Evolutionary conservation across 202 grass and related monocot species (phyloP).

Genomic region (Panicum hallii): DNA sequence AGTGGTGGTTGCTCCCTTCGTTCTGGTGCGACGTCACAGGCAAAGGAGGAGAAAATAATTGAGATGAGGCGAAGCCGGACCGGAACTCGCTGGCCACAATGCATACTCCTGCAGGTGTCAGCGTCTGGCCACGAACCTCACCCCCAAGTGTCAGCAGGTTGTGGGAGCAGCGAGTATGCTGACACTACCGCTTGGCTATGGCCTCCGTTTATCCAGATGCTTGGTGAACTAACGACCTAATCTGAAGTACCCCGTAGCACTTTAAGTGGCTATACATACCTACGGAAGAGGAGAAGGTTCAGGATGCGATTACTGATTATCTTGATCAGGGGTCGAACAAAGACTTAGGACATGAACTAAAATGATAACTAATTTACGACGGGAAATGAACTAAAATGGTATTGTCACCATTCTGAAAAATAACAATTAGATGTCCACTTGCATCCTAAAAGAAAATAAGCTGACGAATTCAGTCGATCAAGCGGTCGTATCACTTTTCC

Average conservation of each 20-base stretch:
- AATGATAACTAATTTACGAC: no score
- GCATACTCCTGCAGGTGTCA: background rate
- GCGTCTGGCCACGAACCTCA: conserved; percentile 18
- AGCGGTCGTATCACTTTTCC: background rate
- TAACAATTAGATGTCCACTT: no score
- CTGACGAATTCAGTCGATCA: background rate
- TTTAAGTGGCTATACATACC: background rate
- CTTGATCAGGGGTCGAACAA: no score
- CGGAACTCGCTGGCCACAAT: background rate
- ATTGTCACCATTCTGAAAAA: no score
- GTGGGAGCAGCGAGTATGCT: background rate
- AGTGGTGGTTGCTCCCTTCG: background rate
- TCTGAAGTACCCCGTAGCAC: background rate
- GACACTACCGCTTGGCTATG: background rate
- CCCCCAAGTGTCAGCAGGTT: conserved; percentile 23
- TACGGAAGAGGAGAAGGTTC: background rate
- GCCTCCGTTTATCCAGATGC: conserved; percentile 1
- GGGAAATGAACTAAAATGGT: no score
- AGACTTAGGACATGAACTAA: no score
- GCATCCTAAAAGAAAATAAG: no score
- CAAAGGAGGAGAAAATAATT: background rate
- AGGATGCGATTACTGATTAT: no score
- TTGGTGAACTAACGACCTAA: conserved; percentile 21
- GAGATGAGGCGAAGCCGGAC: conserved; percentile 26
- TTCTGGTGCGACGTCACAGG: background rate